These are phyloP conservation scores for Juglanconis oblonga DNA, from an alignment of 2,329 filamentous ascomycete species.

Conservation along the genomic window DNA sequence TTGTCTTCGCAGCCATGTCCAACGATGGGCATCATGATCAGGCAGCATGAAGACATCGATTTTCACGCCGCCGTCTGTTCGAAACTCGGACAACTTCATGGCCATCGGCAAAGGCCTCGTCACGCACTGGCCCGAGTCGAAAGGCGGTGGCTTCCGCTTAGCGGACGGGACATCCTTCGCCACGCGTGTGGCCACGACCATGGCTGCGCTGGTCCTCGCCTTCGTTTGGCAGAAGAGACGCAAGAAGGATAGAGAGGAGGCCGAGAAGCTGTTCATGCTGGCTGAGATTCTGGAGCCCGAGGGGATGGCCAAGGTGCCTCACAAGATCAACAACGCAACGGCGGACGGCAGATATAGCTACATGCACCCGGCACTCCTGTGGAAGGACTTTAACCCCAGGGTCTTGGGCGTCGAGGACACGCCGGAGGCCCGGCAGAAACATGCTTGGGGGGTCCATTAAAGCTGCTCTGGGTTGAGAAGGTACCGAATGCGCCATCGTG, in stretches of 20 bases:
- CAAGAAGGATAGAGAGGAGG: background rate
- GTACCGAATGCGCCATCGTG: too few relatives aligned
- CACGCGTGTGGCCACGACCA: background rate
- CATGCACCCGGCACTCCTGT: background rate
- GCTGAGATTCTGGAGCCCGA: background rate
- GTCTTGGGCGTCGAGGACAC: background rate
- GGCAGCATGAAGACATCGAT: background rate
- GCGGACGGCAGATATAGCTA: background rate
- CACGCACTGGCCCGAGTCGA: constrained; percentile 32
- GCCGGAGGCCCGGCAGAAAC: background rate
- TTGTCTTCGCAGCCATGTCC: background rate
- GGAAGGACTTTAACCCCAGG: background rate
- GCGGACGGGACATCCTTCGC: background rate
- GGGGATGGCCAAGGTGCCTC: background rate
- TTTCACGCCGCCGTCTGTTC: background rate
- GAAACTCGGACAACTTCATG: background rate
- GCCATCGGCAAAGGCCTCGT: constrained; percentile 14
- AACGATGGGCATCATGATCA: background rate
- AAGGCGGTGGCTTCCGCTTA: background rate
- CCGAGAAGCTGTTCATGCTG: background rate
- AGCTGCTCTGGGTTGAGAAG: background rate
- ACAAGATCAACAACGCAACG: background rate
- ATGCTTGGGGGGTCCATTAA: background rate
- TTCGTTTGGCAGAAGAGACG: background rate
- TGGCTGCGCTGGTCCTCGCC: background rate